Percentiles rank a stretch among this genome's conserved stretches.
These are phyloP conservation scores for Trichomonas tenax DNA, from an alignment of 208 protist species.

Conservation along the genomic window DNA sequence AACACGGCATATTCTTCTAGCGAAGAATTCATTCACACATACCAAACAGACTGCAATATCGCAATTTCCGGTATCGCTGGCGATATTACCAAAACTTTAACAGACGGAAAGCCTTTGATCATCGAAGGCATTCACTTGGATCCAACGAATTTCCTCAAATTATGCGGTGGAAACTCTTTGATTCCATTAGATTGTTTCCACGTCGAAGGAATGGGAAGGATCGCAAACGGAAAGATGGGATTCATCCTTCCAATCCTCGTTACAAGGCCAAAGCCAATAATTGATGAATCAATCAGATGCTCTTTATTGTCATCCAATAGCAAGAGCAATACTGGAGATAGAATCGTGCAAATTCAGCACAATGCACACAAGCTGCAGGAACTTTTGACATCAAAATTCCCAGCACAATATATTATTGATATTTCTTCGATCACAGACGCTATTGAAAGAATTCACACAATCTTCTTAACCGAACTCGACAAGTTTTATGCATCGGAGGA, in stretches of 20 bases:
- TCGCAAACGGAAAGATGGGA: neutral
- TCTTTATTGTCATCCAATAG: neutral
- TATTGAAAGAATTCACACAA: neutral
- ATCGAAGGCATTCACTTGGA: constrained; percentile 8
- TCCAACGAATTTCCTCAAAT: neutral
- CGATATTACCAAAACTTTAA: constrained; percentile 6
- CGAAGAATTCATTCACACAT: neutral
- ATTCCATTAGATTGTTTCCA: neutral
- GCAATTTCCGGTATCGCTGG: neutral
- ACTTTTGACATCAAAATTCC: neutral
- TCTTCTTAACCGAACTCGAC: neutral
- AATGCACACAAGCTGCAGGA: neutral
- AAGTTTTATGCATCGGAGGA: neutral
- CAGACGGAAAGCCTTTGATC: constrained; percentile 9
- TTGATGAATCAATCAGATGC: neutral
- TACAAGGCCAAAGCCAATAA: neutral
- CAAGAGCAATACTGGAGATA: neutral
- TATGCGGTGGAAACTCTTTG: neutral
- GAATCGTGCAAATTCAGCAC: neutral
- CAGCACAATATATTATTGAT: neutral
- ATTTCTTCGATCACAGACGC: neutral
- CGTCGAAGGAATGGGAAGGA: neutral
- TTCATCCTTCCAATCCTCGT: neutral
- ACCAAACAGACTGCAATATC: neutral
- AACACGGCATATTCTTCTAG: neutral